These are phyloP conservation scores for Calocybe cyanea DNA, from an alignment of 768 basidiomycete species.

Conservation along the genomic window DNA sequence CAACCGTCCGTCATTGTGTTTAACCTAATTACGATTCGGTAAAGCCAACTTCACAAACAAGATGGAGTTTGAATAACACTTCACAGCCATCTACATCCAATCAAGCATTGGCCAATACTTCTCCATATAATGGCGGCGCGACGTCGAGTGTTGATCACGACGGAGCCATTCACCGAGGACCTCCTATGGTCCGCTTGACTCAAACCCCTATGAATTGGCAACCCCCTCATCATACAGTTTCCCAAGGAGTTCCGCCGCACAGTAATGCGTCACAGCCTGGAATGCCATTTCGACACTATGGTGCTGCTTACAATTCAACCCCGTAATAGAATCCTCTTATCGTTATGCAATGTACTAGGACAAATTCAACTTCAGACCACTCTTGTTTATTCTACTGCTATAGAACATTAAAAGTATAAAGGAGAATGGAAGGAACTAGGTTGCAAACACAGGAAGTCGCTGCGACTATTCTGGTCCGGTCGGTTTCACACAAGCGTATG, in stretches of 20 bases:
- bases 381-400: no score
- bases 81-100: conserved; percentile 14
- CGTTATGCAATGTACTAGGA: no score
- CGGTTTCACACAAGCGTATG: no score
- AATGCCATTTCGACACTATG: conserved; percentile 28
- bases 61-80: conserved; percentile 17
- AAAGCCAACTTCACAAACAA: conserved; percentile 14
- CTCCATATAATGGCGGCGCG: conserved; percentile 12
- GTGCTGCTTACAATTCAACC: conserved; percentile 11
- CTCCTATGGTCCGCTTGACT: neutral
- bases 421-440: no score
- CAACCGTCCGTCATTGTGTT: neutral
- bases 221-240: conserved; percentile 17
- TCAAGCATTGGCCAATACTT: neutral
- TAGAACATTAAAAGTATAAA: no score
- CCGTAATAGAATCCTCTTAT: no score
- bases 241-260: conserved; percentile 13
- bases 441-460: no score
- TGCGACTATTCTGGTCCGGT: no score
- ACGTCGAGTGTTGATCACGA: conserved; percentile 14
- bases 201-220: conserved; percentile 8
- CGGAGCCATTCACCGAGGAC: neutral
- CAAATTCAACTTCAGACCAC: no score
- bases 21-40: neutral
- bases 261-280: conserved; percentile 4